A percentile compares a stretch with the other conserved stretches of the same genome.
Conservation (phyloP, 2,329 filamentous ascomycete species). For the Neofusicoccum cordaticola region DNA sequence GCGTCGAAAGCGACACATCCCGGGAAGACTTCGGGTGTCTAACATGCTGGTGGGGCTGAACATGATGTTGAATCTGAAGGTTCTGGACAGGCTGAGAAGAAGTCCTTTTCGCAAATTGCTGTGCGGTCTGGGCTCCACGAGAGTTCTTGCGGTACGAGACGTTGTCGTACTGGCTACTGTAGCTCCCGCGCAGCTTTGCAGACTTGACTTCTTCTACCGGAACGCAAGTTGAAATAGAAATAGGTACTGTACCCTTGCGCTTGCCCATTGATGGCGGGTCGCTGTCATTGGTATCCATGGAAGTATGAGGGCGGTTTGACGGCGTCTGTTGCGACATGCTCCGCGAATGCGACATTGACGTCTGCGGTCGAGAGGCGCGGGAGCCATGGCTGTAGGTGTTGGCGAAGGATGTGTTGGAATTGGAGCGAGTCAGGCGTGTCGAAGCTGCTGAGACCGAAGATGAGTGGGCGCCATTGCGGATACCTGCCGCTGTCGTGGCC, state of each 20-base stretch:
- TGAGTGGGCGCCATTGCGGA: constrained; percentile 30
- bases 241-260: constrained; percentile 45
- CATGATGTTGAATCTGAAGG: neutral
- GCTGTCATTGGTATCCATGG: constrained; percentile 44
- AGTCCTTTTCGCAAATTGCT: neutral
- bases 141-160: neutral
- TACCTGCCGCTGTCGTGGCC: constrained; percentile 43
- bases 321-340: constrained; percentile 42
- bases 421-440: constrained; percentile 27
- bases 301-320: constrained; percentile 32
- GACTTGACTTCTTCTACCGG: neutral
- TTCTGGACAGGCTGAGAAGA: neutral
- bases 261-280: constrained; percentile 31
- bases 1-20: constrained; percentile 1
- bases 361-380: constrained; percentile 53
- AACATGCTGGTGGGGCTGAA: neutral
- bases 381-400: constrained; percentile 56
- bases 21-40: neutral
- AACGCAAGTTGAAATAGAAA: constrained; percentile 36
- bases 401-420: constrained; percentile 49
- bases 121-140: neutral
- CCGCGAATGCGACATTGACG: constrained; percentile 51
- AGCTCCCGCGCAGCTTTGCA: neutral
- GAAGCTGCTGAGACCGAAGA: constrained; percentile 41
- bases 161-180: neutral